Evolutionary conservation across 192 early-diverging fungal species (phyloP).

Genomic region (Backusella liffmaniae): DNA sequence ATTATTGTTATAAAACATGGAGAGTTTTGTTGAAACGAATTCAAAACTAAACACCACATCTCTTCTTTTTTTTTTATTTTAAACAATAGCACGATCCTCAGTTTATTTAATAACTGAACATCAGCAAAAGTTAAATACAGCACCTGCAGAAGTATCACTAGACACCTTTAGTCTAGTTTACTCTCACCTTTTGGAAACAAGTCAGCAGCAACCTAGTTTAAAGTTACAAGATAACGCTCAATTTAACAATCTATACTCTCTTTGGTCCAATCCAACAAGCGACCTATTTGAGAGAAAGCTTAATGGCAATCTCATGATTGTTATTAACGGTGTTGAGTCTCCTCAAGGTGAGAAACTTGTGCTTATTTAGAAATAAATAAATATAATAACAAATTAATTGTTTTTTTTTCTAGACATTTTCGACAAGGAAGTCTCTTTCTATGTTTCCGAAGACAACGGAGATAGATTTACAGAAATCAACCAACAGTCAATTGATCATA

Average conservation of each 20-base stretch:
- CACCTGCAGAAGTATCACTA: slow-evolving; percentile 15
- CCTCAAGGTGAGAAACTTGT: slow-evolving; percentile 12
- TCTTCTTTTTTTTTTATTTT: background rate
- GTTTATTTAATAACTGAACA: slow-evolving; percentile 23
- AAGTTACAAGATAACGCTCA: slow-evolving; percentile 16
- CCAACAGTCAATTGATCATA: background rate
- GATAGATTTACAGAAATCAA: slow-evolving; percentile 6
- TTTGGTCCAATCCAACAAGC: slow-evolving; percentile 1
- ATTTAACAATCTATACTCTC: background rate
- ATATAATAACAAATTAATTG: background rate
- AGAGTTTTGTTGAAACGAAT: too few relatives aligned
- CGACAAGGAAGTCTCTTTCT: slow-evolving; percentile 15
- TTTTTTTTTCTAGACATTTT: background rate
- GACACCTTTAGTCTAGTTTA: slow-evolving; percentile 13
- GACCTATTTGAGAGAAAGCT: slow-evolving; percentile 19
- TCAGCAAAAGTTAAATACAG: background rate
- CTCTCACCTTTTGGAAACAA: slow-evolving; percentile 25
- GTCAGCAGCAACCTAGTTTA: slow-evolving; percentile 3
- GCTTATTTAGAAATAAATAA: background rate
- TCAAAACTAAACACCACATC: background rate
- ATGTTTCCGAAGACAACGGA: slow-evolving; percentile 12
- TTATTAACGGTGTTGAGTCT: slow-evolving; percentile 18
- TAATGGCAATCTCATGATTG: slow-evolving; percentile 20
- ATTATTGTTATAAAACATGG: too few relatives aligned
- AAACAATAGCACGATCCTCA: slow-evolving; percentile 18